Evolutionary conservation across 169 alveolate species (phyloP).

Genomic region (Perkinsus olseni): DNA sequence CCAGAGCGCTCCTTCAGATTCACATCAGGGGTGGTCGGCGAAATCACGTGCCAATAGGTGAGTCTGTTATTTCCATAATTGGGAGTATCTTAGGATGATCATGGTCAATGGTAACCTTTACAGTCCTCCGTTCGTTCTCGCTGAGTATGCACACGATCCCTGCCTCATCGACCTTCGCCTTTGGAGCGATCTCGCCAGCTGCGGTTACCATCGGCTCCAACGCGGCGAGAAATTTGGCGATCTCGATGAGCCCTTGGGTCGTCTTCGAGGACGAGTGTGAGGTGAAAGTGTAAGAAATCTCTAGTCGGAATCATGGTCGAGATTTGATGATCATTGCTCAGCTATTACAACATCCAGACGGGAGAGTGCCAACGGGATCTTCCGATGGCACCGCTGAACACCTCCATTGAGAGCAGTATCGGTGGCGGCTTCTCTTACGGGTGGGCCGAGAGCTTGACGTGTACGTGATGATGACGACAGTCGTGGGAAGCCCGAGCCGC

Average conservation of each 20-base stretch:
- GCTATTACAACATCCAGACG: neutral
- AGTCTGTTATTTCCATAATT: neutral
- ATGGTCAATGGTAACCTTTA: neutral
- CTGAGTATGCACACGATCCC: conserved; percentile 17
- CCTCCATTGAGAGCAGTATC: neutral
- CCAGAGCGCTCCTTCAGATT: neutral
- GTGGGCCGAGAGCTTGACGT: neutral
- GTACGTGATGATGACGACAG: neutral
- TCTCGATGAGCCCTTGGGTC: conserved; percentile 8
- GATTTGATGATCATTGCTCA: neutral
- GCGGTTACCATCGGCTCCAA: conserved; percentile 19
- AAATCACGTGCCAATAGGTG: conserved; percentile 22
- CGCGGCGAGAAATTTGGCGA: conserved; percentile 28
- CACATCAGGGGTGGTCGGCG: conserved; percentile 25
- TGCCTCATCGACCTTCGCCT: neutral
- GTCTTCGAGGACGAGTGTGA: neutral
- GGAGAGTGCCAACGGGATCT: neutral
- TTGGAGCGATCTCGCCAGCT: conserved; percentile 15
- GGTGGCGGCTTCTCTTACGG: neutral
- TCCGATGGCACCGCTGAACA: neutral
- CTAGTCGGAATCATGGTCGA: neutral
- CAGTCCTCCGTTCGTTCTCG: conserved; percentile 26
- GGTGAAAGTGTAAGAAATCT: neutral
- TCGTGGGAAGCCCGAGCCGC: too few relatives aligned
- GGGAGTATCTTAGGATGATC: too few relatives aligned